Evolutionary conservation across 768 basidiomycete genomes (phyloP).

Genomic region (Hypholoma fasciculare): DNA sequence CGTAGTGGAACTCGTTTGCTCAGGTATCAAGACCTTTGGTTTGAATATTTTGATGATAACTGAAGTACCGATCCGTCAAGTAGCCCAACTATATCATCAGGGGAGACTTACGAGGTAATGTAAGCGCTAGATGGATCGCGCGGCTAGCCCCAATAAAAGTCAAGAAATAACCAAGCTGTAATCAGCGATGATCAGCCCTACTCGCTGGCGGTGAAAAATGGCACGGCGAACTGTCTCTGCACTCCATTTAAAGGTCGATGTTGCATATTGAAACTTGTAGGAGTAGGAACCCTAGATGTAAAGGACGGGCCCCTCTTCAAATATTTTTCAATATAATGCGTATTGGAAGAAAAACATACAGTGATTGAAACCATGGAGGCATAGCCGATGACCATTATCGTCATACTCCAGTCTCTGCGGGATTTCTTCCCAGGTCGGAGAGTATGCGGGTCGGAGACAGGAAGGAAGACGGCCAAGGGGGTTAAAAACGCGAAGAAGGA

Average conservation of each 20-base stretch:
- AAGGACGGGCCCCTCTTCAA: neutral
- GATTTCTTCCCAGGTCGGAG: slow-evolving; percentile 30
- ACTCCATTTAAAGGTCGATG: slow-evolving; percentile 58
- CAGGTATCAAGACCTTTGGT: slow-evolving; percentile 27
- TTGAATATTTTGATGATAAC: slow-evolving; percentile 57
- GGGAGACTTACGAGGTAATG: slow-evolving; percentile 54
- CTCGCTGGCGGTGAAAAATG: neutral
- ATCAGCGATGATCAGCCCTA: neutral
- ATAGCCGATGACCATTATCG: slow-evolving; percentile 50
- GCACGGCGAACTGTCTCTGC: slow-evolving; percentile 50
- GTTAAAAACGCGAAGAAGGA: neutral
- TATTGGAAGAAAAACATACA: slow-evolving; percentile 23
- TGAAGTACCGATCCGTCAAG: slow-evolving; percentile 20
- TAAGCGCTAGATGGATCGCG: slow-evolving; percentile 50
- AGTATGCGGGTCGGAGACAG: neutral
- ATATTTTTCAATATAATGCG: neutral
- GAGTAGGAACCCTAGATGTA: slow-evolving; percentile 47
- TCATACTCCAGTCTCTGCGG: slow-evolving; percentile 63
- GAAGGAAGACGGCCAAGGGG: neutral
- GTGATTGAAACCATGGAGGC: slow-evolving; percentile 47
- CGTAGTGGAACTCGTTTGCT: slow-evolving; percentile 8
- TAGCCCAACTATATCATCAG: neutral
- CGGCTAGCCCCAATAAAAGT: slow-evolving; percentile 51
- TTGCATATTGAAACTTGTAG: slow-evolving; percentile 63
- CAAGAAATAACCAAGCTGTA: slow-evolving; percentile 67